Conservation (phyloP, 164 flowering plant genomes). For the Vitis rupestris region DNA sequence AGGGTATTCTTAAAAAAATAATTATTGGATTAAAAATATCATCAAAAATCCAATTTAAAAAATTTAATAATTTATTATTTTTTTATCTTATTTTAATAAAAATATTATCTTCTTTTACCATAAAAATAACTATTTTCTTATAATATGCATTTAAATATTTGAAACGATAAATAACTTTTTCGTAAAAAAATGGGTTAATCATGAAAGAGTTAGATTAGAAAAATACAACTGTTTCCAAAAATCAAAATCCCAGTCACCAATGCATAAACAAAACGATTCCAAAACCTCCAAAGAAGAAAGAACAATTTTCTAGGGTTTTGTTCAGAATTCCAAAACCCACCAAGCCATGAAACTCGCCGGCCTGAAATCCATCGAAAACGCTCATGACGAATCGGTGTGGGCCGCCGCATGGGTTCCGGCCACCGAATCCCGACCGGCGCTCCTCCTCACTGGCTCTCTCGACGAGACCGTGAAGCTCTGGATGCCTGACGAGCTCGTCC, state of each 20-base stretch:
- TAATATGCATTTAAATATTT: too few relatives aligned
- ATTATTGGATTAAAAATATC: too few relatives aligned
- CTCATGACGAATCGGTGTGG: constrained; percentile 96
- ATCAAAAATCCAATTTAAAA: too few relatives aligned
- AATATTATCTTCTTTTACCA: too few relatives aligned
- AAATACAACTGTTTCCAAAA: too few relatives aligned
- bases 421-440: constrained; percentile 59
- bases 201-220: too few relatives aligned
- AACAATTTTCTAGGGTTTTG: background rate
- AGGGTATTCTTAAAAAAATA: too few relatives aligned
- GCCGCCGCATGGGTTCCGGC: constrained; percentile 88
- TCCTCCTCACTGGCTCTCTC: constrained; percentile 80
- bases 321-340: background rate
- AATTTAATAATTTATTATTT: too few relatives aligned
- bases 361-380: constrained; percentile 64
- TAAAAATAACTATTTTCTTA: too few relatives aligned
- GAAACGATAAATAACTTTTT: too few relatives aligned
- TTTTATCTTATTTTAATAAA: too few relatives aligned
- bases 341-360: constrained; percentile 78
- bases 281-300: too few relatives aligned
- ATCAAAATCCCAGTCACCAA: background rate
- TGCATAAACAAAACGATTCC: background rate
- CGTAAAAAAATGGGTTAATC: background rate
- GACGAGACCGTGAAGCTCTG: constrained; percentile 94
- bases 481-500: constrained; percentile 63